phyloP scores from a whole-genome alignment of 345 rosid species.

The Anacardium occidentale region DNA sequence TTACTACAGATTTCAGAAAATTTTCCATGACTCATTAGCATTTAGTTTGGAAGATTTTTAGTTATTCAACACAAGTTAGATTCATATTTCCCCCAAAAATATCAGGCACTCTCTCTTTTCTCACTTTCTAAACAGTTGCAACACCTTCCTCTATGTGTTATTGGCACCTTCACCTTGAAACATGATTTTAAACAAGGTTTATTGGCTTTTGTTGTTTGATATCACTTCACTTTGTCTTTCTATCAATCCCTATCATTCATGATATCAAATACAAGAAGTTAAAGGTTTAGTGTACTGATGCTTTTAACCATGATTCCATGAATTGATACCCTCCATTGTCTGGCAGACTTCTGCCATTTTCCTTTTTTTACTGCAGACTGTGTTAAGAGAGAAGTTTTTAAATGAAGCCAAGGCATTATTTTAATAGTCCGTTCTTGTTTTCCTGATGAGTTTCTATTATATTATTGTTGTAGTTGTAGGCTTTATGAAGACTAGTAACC shows the following conservation, averaged over 20 bases:
- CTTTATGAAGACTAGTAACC: not conserved
- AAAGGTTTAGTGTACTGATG: too few species aligned
- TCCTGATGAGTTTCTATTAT: not conserved
- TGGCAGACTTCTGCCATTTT: not conserved
- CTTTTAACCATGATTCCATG: not conserved
- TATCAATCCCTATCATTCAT: too few species aligned
- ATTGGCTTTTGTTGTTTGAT: not conserved
- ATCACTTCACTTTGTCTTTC: not conserved
- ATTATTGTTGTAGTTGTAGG: conserved; percentile 1
- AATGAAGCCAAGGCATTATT: not conserved
- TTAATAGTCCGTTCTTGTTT: not conserved
- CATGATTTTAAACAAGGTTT: not conserved
- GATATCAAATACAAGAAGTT: too few species aligned
- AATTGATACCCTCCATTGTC: not conserved
- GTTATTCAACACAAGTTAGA: not conserved
- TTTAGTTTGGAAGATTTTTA: not conserved
- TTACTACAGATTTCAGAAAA: not conserved
- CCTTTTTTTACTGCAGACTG: too few species aligned
- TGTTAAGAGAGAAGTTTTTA: not conserved
- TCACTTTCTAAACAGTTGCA: not conserved
- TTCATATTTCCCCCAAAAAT: not conserved
- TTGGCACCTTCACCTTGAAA: not conserved
- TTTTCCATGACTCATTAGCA: not conserved
- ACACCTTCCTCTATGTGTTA: not conserved
- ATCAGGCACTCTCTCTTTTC: not conserved